Evolutionary conservation across 164 flowering plant genomes (phyloP).

Genomic region (Piper betle): DNA sequence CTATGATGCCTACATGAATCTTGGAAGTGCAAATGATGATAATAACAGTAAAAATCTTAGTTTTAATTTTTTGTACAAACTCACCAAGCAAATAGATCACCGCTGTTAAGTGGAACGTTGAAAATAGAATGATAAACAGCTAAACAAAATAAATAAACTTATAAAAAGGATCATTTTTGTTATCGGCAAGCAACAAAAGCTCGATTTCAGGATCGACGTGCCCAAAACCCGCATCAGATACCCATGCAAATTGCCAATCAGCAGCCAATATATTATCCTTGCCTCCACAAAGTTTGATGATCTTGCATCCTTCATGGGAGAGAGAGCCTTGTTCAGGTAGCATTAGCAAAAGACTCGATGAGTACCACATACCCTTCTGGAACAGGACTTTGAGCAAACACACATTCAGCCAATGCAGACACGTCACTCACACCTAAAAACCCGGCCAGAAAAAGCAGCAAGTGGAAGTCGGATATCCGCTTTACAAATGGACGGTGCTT

Average conservation of each 20-base stretch:
- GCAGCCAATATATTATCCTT: background rate
- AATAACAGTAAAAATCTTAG: too few relatives aligned
- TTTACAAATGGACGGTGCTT: constrained; percentile 66
- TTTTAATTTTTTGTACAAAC: too few relatives aligned
- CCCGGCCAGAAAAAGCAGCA: constrained; percentile 58
- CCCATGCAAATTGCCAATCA: background rate
- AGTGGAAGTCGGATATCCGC: constrained; percentile 76
- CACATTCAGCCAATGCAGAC: constrained; percentile 72
- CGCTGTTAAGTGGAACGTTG: too few relatives aligned
- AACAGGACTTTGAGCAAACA: constrained; percentile 34
- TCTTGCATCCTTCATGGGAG: background rate
- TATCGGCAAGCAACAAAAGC: too few relatives aligned
- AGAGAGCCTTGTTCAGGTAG: constrained; percentile 14
- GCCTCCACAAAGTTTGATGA: background rate
- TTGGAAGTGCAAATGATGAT: too few relatives aligned
- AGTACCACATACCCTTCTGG: constrained; percentile 85
- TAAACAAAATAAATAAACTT: too few relatives aligned
- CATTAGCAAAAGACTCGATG: constrained; percentile 67
- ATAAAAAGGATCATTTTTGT: too few relatives aligned
- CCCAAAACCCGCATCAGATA: background rate
- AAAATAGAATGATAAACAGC: too few relatives aligned
- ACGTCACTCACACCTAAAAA: constrained; percentile 61
- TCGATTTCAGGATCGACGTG: too few relatives aligned
- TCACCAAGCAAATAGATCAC: too few relatives aligned
- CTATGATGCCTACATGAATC: too few relatives aligned